Base-by-base conservation (phyloP, 129 eudicot genomes). In the Erigeron canadensis region DNA sequence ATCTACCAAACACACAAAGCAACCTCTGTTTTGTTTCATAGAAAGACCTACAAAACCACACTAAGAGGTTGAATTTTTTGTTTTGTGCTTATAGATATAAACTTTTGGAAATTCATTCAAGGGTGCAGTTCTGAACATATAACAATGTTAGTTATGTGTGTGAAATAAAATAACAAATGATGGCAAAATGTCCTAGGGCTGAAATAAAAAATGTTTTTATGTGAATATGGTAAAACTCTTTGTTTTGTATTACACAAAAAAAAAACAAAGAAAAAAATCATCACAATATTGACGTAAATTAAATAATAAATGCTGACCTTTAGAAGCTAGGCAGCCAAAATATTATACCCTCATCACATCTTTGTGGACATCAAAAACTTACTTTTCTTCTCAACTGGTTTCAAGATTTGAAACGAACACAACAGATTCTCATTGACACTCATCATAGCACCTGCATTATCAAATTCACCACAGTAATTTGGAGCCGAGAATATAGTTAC, bases 361-460 rank as follows among this genome's bases (percentile, higher is more conserved):
- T 86, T 86, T 42, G 88, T 85, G 44, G 97, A 81, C 87, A 81
- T 82, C 80, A 80, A 70, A 54, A 88, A 84, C 86, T 91, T 91
- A 76, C 79, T 83, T 72, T 84, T 91, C 70, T 86, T 88, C 60
- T 91, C 97, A 4, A 88, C 93, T 34, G 97, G 96, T 81, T 88
- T 91, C 64, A 88, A 86, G 76, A 91, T 86, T 81, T 91, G 97
- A 60, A 91, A 91, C 9, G 97, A 91, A 81, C 97, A 91, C 87
- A 88, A 69, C 77, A 91, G 76, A 68, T 88, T 86, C 63, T 84
- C 95, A 81, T 86, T 84, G 34, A 91, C 92, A 65, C 89, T 85
- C 95, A 91, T 91, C 89, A 91, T 83, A 53, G 95, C 97, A 69
- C 97, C 95, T 50, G 95, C 95, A 73, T 91, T 90, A 67, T 90